Evolutionary conservation across 108 stramenopile genomes (phyloP).

Genomic region (Aureococcus anophagefferens): DNA sequence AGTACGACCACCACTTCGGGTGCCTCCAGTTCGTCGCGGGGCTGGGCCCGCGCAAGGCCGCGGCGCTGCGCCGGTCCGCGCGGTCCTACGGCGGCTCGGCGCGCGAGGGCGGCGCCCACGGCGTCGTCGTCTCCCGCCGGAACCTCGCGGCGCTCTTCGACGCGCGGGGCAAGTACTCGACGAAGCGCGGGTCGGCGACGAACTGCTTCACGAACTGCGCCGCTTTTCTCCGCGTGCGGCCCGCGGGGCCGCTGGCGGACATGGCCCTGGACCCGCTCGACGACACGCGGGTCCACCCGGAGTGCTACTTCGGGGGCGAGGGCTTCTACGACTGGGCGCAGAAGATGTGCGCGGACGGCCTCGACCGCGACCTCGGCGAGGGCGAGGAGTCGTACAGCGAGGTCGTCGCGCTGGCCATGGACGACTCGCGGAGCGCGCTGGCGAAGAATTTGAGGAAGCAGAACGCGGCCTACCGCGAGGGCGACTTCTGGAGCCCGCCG

Average conservation of each 20-base stretch:
- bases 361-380: slow-evolving; percentile 11
- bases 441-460: not conserved
- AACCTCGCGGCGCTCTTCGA: not conserved
- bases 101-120: not conserved
- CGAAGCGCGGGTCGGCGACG: not conserved
- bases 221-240: not conserved
- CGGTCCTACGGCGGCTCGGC: not conserved
- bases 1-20: not conserved
- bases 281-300: slow-evolving; percentile 38
- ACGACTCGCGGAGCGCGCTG: not conserved
- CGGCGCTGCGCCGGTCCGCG: not conserved
- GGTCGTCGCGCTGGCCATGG: not conserved
- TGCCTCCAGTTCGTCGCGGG: not conserved
- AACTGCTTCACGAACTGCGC: not conserved
- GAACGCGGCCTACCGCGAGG: too few species aligned
- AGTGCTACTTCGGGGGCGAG: slow-evolving; percentile 23
- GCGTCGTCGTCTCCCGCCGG: not conserved
- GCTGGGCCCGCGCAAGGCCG: not conserved
- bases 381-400: not conserved
- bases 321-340: slow-evolving; percentile 22
- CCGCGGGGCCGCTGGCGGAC: not conserved
- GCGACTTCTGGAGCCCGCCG: not conserved
- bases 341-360: slow-evolving; percentile 29
- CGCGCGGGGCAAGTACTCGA: not conserved
- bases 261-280: slow-evolving; percentile 13